A percentile compares a stretch with the other conserved stretches of the same genome.
These are phyloP conservation scores for Dendrobium chrysotoxum DNA, from an alignment of 106 monocot genomes.

Conservation along the genomic window DNA sequence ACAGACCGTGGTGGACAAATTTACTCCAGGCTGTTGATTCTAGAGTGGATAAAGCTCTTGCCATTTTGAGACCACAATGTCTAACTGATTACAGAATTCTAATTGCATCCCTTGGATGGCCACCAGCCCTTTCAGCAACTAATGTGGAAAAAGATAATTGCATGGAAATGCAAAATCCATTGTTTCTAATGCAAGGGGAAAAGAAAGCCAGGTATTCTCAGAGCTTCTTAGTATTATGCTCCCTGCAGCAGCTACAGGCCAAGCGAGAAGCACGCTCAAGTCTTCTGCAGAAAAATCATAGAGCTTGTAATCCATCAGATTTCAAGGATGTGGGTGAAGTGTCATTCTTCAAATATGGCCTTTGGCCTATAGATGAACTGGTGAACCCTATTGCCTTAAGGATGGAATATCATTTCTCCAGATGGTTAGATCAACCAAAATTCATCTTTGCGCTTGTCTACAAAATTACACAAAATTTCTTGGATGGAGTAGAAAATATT, in stretches of 20 bases:
- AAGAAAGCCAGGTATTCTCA: conserved; percentile 43
- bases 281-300: conserved; percentile 3
- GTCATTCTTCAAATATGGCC: conserved; percentile 11
- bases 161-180: conserved; percentile 36
- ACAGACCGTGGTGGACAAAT: conserved; percentile 35
- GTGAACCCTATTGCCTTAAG: conserved; percentile 40
- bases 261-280: conserved; percentile 16
- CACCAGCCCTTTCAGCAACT: conserved; percentile 45
- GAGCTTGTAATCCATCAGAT: conserved; percentile 6
- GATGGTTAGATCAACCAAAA: conserved; percentile 59
- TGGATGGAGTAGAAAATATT: conserved; percentile 54
- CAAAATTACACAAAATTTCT: conserved; percentile 51
- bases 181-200: conserved; percentile 49
- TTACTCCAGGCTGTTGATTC: conserved; percentile 59
- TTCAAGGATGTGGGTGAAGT: conserved; percentile 5
- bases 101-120: conserved; percentile 68
- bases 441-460: conserved; percentile 77
- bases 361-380: conserved; percentile 77
- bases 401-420: conserved; percentile 68
- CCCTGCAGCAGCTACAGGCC: conserved; percentile 54
- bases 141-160: conserved; percentile 12
- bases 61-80: conserved; percentile 55
- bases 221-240: conserved; percentile 52
- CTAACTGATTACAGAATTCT: conserved; percentile 51
- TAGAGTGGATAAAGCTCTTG: conserved; percentile 50